These are phyloP conservation scores for Neocallimastix lanati DNA, from an alignment of 192 early-diverging fungal genomes.

Conservation along the genomic window DNA sequence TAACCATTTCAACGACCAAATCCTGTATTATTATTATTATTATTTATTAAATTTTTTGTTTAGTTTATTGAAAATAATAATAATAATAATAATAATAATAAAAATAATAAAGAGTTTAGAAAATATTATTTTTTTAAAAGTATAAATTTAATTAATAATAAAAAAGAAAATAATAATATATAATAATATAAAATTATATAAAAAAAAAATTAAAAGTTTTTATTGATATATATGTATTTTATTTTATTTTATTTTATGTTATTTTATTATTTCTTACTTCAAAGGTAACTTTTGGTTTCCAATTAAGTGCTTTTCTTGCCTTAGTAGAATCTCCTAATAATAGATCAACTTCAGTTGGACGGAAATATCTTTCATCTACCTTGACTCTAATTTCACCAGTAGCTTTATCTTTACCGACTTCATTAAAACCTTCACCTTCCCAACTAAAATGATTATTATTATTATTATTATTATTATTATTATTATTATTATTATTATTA, in stretches of 20 bases:
- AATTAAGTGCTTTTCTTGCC: constrained; percentile 39
- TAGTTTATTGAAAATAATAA: neutral
- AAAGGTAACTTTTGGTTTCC: constrained; percentile 50
- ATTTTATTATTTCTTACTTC: no score
- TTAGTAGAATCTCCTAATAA: constrained; percentile 54
- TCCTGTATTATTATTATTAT: constrained; percentile 5
- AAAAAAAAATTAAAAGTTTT: no score
- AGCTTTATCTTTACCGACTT: constrained; percentile 34
- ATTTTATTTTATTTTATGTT: no score
- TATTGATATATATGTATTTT: no score
- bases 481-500: constrained; percentile 4
- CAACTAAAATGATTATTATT: constrained; percentile 5
- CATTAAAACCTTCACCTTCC: constrained; percentile 42
- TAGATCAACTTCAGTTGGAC: constrained; percentile 60
- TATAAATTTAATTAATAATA: no score
- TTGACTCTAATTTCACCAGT: constrained; percentile 32
- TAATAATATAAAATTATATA: no score
- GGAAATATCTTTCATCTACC: constrained; percentile 57
- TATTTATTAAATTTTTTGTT: neutral
- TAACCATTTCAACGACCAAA: constrained; percentile 45
- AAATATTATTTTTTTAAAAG: no score
- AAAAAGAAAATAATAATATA: no score
- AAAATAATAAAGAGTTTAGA: no score
- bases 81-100: no score
- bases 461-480: constrained; percentile 6